Percentiles rank a stretch among this genome's conserved stretches.
phyloP scores from a whole-genome alignment of 164 flowering plant species.

The Stephania cephalantha region DNA sequence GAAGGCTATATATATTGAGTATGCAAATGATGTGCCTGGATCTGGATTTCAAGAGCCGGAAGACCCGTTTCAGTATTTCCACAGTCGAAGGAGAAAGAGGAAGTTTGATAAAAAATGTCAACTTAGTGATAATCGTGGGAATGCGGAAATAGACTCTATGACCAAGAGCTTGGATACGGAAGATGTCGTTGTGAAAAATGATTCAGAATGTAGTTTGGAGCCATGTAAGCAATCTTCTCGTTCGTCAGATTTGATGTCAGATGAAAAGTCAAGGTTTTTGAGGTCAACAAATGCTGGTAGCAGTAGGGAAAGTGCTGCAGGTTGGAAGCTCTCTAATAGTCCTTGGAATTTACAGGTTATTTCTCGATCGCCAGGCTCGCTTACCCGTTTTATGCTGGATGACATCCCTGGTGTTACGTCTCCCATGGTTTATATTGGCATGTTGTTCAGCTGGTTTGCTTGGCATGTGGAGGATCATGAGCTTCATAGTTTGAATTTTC shows the following conservation, averaged over 20 bases:
- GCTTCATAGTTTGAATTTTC: slow-evolving; percentile 95
- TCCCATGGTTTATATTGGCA: slow-evolving; percentile 96
- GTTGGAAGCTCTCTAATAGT: slow-evolving; percentile 95
- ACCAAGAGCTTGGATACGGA: slow-evolving; percentile 7
- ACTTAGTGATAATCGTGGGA: slow-evolving; percentile 23
- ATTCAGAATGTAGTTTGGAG: slow-evolving; percentile 10
- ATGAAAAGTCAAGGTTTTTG: slow-evolving; percentile 21
- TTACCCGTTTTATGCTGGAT: slow-evolving; percentile 96
- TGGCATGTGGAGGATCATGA: slow-evolving; percentile 99
- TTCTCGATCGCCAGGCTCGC: slow-evolving; percentile 89
- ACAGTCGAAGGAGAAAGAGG: slow-evolving; percentile 43
- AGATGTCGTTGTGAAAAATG: slow-evolving; percentile 15
- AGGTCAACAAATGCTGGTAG: slow-evolving; percentile 17
- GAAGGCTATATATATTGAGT: slow-evolving; percentile 84
- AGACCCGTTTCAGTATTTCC: slow-evolving; percentile 42
- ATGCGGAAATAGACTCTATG: slow-evolving; percentile 16
- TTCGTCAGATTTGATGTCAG: slow-evolving; percentile 12
- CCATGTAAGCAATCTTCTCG: not conserved
- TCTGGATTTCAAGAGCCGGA: slow-evolving; percentile 86
- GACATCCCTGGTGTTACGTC: slow-evolving; percentile 99
- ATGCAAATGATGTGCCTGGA: slow-evolving; percentile 98
- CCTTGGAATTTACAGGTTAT: slow-evolving; percentile 98
- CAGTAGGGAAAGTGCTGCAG: slow-evolving; percentile 77
- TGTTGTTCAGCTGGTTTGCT: slow-evolving; percentile 99
- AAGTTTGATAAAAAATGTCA: slow-evolving; percentile 22